Percentiles rank a stretch among this genome's conserved stretches.
phyloP scores from a whole-genome alignment of 2,329 filamentous ascomycete species.

The Rutstroemia sydowiana region DNA sequence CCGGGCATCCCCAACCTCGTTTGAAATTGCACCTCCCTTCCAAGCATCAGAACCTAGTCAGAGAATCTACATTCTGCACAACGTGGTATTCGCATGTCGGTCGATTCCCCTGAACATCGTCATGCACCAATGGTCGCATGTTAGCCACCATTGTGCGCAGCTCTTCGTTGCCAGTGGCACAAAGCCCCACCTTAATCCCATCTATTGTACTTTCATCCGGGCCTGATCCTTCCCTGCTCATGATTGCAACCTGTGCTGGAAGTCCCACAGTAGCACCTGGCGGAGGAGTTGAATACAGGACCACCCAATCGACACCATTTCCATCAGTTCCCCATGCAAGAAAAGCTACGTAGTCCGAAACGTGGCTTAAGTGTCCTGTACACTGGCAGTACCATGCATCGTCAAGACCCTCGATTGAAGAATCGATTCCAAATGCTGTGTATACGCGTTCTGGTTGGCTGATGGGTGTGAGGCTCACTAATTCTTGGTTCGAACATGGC shows the following conservation, averaged over 20 bases:
- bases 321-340: constrained; percentile 1
- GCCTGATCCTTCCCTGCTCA: not conserved
- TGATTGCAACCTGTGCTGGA: constrained; percentile 2
- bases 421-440: constrained; percentile 4
- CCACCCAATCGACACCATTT: not conserved
- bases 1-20: too few relatives aligned
- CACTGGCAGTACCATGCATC: constrained; percentile 3
- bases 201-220: not conserved
- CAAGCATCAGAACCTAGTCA: not conserved
- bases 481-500: constrained; percentile 6
- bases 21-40: not conserved
- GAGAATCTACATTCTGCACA: constrained; percentile 6
- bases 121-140: constrained; percentile 1
- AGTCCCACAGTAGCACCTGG: constrained; percentile 1
- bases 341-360: constrained; percentile 4
- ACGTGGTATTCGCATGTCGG: constrained; percentile 3
- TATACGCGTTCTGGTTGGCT: constrained; percentile 2
- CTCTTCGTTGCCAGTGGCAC: not conserved
- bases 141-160: not conserved
- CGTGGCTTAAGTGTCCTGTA: constrained; percentile 2
- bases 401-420: not conserved
- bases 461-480: not conserved
- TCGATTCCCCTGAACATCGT: not conserved
- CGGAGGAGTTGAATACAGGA: constrained; percentile 2
- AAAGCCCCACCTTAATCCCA: not conserved